Evolutionary conservation across 768 basidiomycete genomes (phyloP).

Genomic region (Russula emetica): DNA sequence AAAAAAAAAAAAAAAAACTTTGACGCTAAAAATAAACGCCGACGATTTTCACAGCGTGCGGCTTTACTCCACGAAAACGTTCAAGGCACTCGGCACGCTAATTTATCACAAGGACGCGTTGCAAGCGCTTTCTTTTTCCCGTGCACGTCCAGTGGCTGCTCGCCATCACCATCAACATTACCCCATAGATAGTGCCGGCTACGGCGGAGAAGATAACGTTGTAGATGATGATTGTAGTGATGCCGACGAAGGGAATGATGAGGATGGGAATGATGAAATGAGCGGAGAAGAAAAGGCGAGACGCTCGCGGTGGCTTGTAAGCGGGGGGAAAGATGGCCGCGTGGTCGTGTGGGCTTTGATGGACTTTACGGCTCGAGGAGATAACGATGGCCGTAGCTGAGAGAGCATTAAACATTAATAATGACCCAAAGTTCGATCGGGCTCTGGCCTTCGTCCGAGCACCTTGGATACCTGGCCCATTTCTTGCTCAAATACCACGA

Average conservation of each 20-base stretch:
- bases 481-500: too few species aligned
- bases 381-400: too few species aligned
- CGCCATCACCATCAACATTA: not conserved
- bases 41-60: slow-evolving; percentile 51
- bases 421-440: too few species aligned
- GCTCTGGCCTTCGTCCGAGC: too few species aligned
- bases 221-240: not conserved
- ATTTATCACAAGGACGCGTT: slow-evolving; percentile 76
- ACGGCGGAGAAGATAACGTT: not conserved
- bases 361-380: slow-evolving; percentile 14
- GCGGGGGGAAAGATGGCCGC: slow-evolving; percentile 26
- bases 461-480: too few species aligned
- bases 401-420: too few species aligned
- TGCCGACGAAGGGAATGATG: not conserved
- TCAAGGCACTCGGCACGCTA: slow-evolving; percentile 82
- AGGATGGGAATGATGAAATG: slow-evolving; percentile 4
- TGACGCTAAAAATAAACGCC: not conserved
- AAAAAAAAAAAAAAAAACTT: too few species aligned
- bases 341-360: slow-evolving; percentile 27
- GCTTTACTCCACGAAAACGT: slow-evolving; percentile 72
- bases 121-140: slow-evolving; percentile 70
- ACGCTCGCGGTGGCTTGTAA: slow-evolving; percentile 26
- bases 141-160: not conserved
- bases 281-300: slow-evolving; percentile 19
- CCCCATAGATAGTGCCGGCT: too few species aligned